A percentile compares a stretch with the other conserved stretches of the same genome.
Conservation (phyloP, 2,329 filamentous ascomycete species). For the Aschersonia sp. region DNA sequence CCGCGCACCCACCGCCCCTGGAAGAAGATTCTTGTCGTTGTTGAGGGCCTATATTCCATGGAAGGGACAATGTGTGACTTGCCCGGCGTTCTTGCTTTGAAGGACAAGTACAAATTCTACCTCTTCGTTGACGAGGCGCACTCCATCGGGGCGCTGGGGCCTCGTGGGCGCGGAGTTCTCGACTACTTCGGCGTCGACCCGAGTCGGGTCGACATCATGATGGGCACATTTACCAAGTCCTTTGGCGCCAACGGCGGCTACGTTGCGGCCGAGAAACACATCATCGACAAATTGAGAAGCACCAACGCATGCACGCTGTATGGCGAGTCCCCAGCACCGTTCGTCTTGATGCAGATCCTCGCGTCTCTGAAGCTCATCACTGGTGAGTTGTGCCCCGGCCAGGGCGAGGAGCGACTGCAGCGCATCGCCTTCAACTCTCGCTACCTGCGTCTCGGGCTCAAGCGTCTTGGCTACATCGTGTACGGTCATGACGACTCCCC, state of each 20-base stretch:
- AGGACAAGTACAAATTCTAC: slow-evolving; percentile 93
- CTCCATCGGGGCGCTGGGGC: slow-evolving; percentile 85
- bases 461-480: slow-evolving; percentile 91
- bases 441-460: slow-evolving; percentile 92
- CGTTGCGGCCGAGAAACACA: slow-evolving; percentile 73
- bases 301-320: slow-evolving; percentile 78
- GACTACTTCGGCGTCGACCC: slow-evolving; percentile 94
- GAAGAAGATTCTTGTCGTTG: slow-evolving; percentile 96
- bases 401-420: slow-evolving; percentile 90
- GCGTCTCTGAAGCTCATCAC: slow-evolving; percentile 78
- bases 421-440: slow-evolving; percentile 96
- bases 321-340: slow-evolving; percentile 77
- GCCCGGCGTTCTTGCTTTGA: slow-evolving; percentile 74
- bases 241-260: slow-evolving; percentile 98
- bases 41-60: slow-evolving; percentile 98
- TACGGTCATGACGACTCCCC: slow-evolving; percentile 97
- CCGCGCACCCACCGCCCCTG: slow-evolving; percentile 96
- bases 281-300: slow-evolving; percentile 81
- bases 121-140: slow-evolving; percentile 95
- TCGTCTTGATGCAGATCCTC: slow-evolving; percentile 82
- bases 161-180: slow-evolving; percentile 80
- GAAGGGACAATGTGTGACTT: slow-evolving; percentile 98
- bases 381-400: slow-evolving; percentile 74
- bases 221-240: slow-evolving; percentile 97
- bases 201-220: slow-evolving; percentile 79